Conservation (phyloP, 306 rosid species). For the Vigna unguiculata region DNA sequence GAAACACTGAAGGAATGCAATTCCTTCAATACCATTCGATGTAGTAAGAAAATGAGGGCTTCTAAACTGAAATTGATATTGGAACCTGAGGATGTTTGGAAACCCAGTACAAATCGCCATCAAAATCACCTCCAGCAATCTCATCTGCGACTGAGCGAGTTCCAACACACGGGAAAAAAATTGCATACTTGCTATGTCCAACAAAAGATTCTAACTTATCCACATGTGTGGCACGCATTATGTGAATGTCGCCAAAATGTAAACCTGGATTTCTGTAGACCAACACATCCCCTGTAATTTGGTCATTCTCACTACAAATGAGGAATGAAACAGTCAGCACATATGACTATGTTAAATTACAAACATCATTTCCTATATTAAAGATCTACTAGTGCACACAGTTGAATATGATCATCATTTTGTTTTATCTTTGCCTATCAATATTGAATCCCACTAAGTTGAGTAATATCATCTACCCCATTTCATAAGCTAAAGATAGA, state of each 20-base stretch:
- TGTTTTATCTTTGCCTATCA: no score
- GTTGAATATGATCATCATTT: no score
- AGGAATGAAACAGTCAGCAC: slow-evolving; percentile 13
- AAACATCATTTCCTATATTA: not conserved
- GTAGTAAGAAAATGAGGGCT: slow-evolving; percentile 16
- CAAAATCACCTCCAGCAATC: slow-evolving; percentile 90
- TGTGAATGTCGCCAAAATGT: slow-evolving; percentile 88
- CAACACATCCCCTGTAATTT: slow-evolving; percentile 69
- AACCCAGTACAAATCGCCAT: slow-evolving; percentile 89
- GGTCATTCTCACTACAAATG: slow-evolving; percentile 64
- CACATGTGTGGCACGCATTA: slow-evolving; percentile 62
- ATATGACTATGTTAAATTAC: not conserved
- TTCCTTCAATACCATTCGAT: not conserved
- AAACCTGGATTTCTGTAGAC: slow-evolving; percentile 84
- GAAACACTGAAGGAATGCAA: not conserved
- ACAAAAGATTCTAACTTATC: slow-evolving; percentile 55
- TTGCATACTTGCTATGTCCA: slow-evolving; percentile 75
- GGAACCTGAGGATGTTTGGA: slow-evolving; percentile 75
- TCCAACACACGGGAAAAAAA: slow-evolving; percentile 83
- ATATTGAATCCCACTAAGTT: no score
- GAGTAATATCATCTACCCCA: no score
- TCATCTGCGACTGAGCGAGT: slow-evolving; percentile 84
- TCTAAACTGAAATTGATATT: slow-evolving; percentile 39
- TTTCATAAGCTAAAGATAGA: no score
- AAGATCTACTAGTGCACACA: not conserved